These are phyloP conservation scores for Aureobasidium leucospermi DNA, from an alignment of 2,329 filamentous ascomycete genomes.

Conservation along the genomic window DNA sequence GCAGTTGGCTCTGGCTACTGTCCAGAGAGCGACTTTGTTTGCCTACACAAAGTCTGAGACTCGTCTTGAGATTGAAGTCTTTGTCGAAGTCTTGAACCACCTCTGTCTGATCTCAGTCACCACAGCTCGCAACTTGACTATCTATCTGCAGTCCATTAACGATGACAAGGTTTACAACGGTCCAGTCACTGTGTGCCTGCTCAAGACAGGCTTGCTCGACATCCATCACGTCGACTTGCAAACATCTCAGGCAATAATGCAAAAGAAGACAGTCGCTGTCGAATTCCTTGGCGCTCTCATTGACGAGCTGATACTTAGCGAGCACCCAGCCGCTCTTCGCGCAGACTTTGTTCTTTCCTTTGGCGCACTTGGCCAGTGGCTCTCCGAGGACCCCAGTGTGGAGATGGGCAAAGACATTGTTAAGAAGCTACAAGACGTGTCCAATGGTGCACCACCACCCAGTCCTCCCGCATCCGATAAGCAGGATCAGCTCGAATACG, in stretches of 20 bases:
- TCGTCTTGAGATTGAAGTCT: constrained; percentile 54
- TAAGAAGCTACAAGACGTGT: constrained; percentile 51
- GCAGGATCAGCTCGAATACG: constrained; percentile 82
- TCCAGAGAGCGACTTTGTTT: constrained; percentile 37
- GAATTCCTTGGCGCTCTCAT: constrained; percentile 75
- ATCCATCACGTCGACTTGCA: constrained; percentile 54
- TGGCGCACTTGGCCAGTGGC: constrained; percentile 74
- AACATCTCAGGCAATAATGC: constrained; percentile 63
- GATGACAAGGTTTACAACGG: constrained; percentile 58
- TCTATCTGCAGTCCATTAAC: constrained; percentile 44
- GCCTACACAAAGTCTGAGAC: constrained; percentile 50
- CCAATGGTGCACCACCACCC: constrained; percentile 40
- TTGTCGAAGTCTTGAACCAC: constrained; percentile 53
- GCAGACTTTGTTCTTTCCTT: constrained; percentile 81
- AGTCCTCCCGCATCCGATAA: constrained; percentile 52
- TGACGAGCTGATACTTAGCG: constrained; percentile 69
- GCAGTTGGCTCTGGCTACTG: constrained; percentile 47
- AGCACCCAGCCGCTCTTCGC: constrained; percentile 69
- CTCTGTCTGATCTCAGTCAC: constrained; percentile 55
- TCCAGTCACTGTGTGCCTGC: constrained; percentile 52
- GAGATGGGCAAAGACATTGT: constrained; percentile 64
- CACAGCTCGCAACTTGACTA: constrained; percentile 47
- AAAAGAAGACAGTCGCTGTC: constrained; percentile 64
- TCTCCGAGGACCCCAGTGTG: constrained; percentile 63
- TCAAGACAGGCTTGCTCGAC: constrained; percentile 54